phyloP scores from a whole-genome alignment of 2,329 filamentous ascomycete genomes.

The Lachnum nothofagi region DNA sequence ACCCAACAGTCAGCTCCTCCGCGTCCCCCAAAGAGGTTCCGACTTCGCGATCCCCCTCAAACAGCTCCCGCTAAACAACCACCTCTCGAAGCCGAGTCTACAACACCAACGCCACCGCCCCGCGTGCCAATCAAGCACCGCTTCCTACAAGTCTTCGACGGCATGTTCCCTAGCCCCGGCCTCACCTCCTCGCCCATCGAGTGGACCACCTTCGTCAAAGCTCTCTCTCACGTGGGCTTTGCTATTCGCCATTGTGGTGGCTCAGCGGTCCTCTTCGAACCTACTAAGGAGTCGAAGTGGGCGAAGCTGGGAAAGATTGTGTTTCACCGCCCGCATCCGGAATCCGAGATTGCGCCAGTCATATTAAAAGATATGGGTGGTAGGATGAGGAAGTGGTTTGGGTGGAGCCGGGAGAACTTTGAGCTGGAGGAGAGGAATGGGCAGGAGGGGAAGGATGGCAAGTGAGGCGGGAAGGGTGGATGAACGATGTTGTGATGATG shows the following conservation, averaged over 20 bases:
- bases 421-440: constrained; percentile 3
- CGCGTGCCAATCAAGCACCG: neutral
- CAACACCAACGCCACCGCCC: neutral
- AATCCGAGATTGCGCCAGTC: constrained; percentile 1
- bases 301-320: constrained; percentile 8
- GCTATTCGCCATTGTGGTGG: constrained; percentile 1
- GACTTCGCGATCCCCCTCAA: too few species aligned
- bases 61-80: too few species aligned
- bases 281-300: constrained; percentile 2
- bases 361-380: constrained; percentile 6
- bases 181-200: neutral
- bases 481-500: too few species aligned
- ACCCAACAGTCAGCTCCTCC: too few species aligned
- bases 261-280: constrained; percentile 1
- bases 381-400: constrained; percentile 16
- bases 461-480: too few species aligned
- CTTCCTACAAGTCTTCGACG: neutral
- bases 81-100: neutral
- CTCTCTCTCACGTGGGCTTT: constrained; percentile 10
- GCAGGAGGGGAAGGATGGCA: too few species aligned
- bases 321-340: constrained; percentile 14
- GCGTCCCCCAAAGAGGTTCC: neutral
- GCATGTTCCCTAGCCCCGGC: neutral
- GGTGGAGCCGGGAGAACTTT: constrained; percentile 9
- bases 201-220: constrained; percentile 7